Evolutionary conservation across 2,329 filamentous ascomycete species (phyloP).

Genomic region (Fusarium dimerum): DNA sequence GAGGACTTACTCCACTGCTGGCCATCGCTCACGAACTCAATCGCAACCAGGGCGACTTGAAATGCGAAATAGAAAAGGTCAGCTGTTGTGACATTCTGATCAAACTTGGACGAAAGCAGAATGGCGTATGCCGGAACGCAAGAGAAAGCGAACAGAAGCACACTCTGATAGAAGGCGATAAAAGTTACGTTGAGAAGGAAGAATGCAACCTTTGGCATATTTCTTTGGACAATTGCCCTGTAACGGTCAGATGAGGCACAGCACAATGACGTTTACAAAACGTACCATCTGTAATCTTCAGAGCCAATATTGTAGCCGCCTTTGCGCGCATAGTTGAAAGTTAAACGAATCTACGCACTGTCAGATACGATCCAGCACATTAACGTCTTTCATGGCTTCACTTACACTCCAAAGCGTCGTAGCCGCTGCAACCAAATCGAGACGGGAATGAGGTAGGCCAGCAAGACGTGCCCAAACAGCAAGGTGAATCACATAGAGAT

Average conservation of each 20-base stretch:
- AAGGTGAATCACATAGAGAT: conserved; percentile 84
- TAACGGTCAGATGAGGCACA: conserved; percentile 5
- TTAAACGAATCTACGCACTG: conserved; percentile 69
- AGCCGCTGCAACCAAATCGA: conserved; percentile 73
- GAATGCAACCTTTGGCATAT: conserved; percentile 66
- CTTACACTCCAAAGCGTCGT: conserved; percentile 79
- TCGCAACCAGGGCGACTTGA: conserved; percentile 53
- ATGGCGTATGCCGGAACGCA: conserved; percentile 79
- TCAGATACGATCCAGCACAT: conserved; percentile 7
- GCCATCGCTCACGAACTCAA: conserved; percentile 83
- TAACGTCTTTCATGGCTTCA: neutral
- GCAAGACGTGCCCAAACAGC: conserved; percentile 77
- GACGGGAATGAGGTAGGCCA: conserved; percentile 66
- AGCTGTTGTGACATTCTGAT: conserved; percentile 45
- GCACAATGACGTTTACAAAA: neutral
- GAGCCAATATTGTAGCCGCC: conserved; percentile 87
- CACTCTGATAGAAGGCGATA: conserved; percentile 80
- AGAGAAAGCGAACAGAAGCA: conserved; percentile 78
- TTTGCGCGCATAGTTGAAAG: conserved; percentile 95
- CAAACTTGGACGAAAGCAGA: conserved; percentile 68
- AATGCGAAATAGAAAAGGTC: conserved; percentile 52
- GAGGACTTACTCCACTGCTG: conserved; percentile 77
- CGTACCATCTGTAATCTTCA: conserved; percentile 88
- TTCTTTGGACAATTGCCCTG: conserved; percentile 70
- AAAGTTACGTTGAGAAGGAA: conserved; percentile 88